Base-by-base conservation (phyloP, 495 filamentous ascomycete species). In the Barbatosphaeria neglecta region DNA sequence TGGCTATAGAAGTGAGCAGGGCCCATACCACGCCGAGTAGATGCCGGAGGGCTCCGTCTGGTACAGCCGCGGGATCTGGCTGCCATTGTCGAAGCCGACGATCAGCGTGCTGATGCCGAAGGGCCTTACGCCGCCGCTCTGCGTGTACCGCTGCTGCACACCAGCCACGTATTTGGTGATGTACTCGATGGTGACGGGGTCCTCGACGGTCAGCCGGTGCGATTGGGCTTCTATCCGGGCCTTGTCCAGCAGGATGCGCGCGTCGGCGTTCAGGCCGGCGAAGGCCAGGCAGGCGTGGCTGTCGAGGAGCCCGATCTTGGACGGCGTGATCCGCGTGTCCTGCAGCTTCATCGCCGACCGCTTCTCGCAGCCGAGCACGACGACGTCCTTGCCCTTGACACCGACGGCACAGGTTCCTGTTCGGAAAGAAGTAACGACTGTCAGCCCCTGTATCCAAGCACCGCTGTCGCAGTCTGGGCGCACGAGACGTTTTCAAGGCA, bases 31-130 rank as follows among this genome's bases (percentile, higher is more conserved):
- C 61, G 92, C 92, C 33, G 88, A 95, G 70, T 95, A 97, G 65
- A 98, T 98, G 42, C 92, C 92, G 46, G 87, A 94, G 4, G 92
- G 92, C 70, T 98, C 92, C 6, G 92, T 98, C 75, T 95, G 90
- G 67, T 97, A 98, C 41, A 98, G 74, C 47, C 88, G 77, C 31
- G 92, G 90, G 22, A 74, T 79, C 52, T 80, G 76, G 69, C 89
- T 88, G 49, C 86, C 86, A 57, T 87, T 85, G 70, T 98, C 92
- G 61, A 98, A 98, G 15, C 92, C 92, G 41, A 97, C 90, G 28
- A 98, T 84, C 66, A 98, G 74, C 25, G 93, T 97, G 70, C 88
- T 95, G 61, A 98, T 95, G 46, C 92, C 92, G 62, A 98, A 98
- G 17, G 92, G 92, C 60, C 93, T 73, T 2, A 98, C 92, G 72